A percentile compares a stretch with the other conserved stretches of the same genome.
These are phyloP conservation scores for Cryphonectria naterciae DNA, from an alignment of 2,329 filamentous ascomycete species.

Conservation along the genomic window DNA sequence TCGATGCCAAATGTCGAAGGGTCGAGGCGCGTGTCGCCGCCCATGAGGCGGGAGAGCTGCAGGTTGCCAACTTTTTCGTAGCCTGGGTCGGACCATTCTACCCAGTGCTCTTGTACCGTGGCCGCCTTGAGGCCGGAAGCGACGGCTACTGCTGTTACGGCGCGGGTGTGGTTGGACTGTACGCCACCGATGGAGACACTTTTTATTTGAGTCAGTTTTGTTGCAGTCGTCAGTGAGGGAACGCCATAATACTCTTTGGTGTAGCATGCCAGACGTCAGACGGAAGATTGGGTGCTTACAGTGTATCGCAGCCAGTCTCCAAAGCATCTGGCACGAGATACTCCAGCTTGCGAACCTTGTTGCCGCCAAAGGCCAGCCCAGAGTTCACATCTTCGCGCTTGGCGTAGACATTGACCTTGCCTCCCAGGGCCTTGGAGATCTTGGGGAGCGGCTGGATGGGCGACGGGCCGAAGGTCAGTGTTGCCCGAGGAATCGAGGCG, in stretches of 20 bases:
- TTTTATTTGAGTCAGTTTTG: not conserved
- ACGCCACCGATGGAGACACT: constrained; percentile 67
- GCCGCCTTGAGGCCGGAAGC: constrained; percentile 59
- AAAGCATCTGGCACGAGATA: constrained; percentile 69
- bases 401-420: constrained; percentile 66
- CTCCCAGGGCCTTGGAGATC: constrained; percentile 64
- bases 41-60: constrained; percentile 70
- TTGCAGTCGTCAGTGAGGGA: not conserved
- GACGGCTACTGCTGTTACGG: constrained; percentile 66
- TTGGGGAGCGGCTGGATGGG: constrained; percentile 70
- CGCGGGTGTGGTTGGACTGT: constrained; percentile 72
- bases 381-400: constrained; percentile 76
- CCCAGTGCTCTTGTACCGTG: constrained; percentile 71
- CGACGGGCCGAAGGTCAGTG: constrained; percentile 68
- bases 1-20: constrained; percentile 67
- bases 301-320: constrained; percentile 59
- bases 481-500: constrained; percentile 63
- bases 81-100: constrained; percentile 61
- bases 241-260: not conserved
- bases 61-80: constrained; percentile 73
- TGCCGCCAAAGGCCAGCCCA: constrained; percentile 68
- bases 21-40: constrained; percentile 65
- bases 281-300: constrained; percentile 37
- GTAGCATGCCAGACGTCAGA: not conserved
- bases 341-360: constrained; percentile 73